phyloP scores from a whole-genome alignment of 495 filamentous ascomycete genomes.

The Hyaloscypha variabilis region DNA sequence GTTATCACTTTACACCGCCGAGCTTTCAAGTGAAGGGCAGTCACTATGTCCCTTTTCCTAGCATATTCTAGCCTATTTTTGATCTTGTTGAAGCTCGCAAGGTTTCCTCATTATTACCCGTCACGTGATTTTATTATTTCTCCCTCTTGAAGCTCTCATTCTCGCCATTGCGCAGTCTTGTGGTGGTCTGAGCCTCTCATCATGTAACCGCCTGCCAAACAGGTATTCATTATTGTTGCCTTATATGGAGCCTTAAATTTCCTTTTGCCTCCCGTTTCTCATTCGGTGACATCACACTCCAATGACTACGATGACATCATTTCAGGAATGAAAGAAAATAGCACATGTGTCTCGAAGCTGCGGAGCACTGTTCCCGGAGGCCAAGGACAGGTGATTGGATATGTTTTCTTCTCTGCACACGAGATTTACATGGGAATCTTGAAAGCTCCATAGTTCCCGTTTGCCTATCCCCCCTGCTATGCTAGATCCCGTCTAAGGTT shows the following conservation, averaged over 20 bases:
- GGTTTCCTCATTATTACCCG: too few relatives aligned
- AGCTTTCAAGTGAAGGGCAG: too few relatives aligned
- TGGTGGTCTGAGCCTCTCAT: too few relatives aligned
- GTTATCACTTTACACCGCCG: too few relatives aligned
- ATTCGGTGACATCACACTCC: neutral
- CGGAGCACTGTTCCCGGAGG: neutral
- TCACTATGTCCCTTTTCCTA: too few relatives aligned
- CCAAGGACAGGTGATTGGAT: neutral
- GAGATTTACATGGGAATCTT: slow-evolving; percentile 12
- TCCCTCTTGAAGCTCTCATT: too few relatives aligned
- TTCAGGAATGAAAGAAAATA: neutral
- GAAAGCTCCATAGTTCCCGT: neutral
- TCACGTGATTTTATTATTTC: too few relatives aligned
- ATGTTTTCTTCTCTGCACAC: neutral
- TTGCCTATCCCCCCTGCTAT: neutral
- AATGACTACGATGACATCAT: slow-evolving; percentile 3
- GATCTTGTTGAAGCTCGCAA: too few relatives aligned
- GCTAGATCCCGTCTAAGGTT: neutral
- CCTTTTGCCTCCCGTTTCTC: neutral
- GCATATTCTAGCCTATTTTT: too few relatives aligned
- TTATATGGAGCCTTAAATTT: neutral
- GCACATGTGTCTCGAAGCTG: neutral
- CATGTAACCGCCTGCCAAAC: too few relatives aligned
- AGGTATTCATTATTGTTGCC: neutral
- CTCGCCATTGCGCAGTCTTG: too few relatives aligned